Evolutionary conservation across 441 rosid species (phyloP).

Genomic region (Bocquillonia castaneifolia): DNA sequence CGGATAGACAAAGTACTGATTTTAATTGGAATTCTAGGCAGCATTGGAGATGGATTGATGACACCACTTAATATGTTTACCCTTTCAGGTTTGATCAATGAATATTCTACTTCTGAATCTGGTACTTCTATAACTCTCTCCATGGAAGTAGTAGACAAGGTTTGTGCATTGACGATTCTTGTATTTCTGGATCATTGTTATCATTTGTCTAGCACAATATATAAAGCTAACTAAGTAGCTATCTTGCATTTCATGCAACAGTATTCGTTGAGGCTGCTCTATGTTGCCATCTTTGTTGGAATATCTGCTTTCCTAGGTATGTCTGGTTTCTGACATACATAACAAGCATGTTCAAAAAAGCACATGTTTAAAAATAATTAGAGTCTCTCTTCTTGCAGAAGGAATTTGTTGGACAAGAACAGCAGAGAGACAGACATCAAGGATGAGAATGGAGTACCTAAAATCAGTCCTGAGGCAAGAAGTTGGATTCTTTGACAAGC

Average conservation of each 20-base stretch:
- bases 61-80: slow-evolving; percentile 47
- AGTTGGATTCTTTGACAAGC: slow-evolving; percentile 52
- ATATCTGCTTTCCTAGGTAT: slow-evolving; percentile 52
- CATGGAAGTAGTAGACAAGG: slow-evolving; percentile 44
- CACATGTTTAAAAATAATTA: not conserved
- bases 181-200: not conserved
- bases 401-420: slow-evolving; percentile 69
- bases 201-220: not conserved
- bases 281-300: slow-evolving; percentile 49
- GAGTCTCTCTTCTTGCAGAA: slow-evolving; percentile 33
- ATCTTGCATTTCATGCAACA: slow-evolving; percentile 22
- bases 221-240: not conserved
- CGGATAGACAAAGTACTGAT: slow-evolving; percentile 45
- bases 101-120: slow-evolving; percentile 35
- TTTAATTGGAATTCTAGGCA: slow-evolving; percentile 47
- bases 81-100: slow-evolving; percentile 44
- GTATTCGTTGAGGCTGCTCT: slow-evolving; percentile 47
- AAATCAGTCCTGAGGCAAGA: slow-evolving; percentile 57
- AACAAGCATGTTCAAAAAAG: not conserved
- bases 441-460: slow-evolving; percentile 48
- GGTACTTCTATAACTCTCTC: slow-evolving; percentile 22
- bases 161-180: not conserved
- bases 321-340: not conserved
- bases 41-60: slow-evolving; percentile 60
- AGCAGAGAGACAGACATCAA: slow-evolving; percentile 57